Percentiles rank a stretch among this genome's conserved stretches.
Evolutionary conservation across 1,284 basidiomycete species (phyloP).

Genomic region (Microbotryum silenes-acaulis): DNA sequence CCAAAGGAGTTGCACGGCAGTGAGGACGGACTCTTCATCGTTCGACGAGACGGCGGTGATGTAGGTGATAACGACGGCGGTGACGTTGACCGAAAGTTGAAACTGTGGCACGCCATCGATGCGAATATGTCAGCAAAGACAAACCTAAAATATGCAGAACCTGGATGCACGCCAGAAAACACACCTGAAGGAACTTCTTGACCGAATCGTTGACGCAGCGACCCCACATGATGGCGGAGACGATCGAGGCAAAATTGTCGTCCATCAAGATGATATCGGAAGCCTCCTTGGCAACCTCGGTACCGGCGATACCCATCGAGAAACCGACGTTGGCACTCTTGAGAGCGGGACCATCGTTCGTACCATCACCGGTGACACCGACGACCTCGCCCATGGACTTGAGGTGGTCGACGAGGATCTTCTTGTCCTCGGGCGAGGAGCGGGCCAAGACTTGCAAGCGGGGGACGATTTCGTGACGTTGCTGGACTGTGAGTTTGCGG

Average conservation of each 20-base stretch:
- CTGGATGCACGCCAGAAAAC: neutral
- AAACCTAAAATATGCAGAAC: no score
- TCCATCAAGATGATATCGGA: conserved; percentile 96
- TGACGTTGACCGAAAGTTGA: conserved; percentile 93
- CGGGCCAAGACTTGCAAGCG: conserved; percentile 64
- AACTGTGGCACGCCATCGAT: conserved; percentile 45
- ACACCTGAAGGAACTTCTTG: conserved; percentile 80
- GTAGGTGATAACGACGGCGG: conserved; percentile 89
- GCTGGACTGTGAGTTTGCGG: conserved; percentile 47
- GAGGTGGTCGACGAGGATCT: conserved; percentile 79
- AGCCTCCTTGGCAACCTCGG: conserved; percentile 97
- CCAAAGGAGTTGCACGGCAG: conserved; percentile 94
- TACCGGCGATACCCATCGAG: conserved; percentile 97
- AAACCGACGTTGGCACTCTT: conserved; percentile 92
- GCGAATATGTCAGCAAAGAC: neutral
- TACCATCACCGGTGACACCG: conserved; percentile 95
- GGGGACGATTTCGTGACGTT: conserved; percentile 49
- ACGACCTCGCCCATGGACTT: conserved; percentile 84
- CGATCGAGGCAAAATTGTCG: conserved; percentile 93
- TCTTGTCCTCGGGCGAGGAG: conserved; percentile 97
- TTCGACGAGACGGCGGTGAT: conserved; percentile 75
- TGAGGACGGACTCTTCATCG: conserved; percentile 72
- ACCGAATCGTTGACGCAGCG: conserved; percentile 97
- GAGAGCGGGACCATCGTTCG: conserved; percentile 93
- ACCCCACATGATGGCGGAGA: conserved; percentile 97